Evolutionary conservation across 306 rosid species (phyloP).

Genomic region (Luffa acutangula): DNA sequence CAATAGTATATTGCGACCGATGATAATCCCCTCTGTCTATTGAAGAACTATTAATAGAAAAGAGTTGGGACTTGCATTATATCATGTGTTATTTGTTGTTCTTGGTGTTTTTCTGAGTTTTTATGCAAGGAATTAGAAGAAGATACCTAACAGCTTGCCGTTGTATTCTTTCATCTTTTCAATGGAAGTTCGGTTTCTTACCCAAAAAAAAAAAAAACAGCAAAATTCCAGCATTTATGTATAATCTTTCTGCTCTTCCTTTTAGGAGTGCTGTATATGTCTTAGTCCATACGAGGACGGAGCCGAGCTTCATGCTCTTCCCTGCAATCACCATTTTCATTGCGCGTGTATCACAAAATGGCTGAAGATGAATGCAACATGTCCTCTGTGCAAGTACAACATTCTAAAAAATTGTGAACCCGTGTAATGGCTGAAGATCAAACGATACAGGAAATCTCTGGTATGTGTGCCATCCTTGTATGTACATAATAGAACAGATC

Average conservation of each 20-base stretch:
- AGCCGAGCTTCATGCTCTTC: slow-evolving; percentile 78
- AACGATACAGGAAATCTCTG: neutral
- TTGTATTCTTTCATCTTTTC: too few relatives aligned
- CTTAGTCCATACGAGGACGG: slow-evolving; percentile 81
- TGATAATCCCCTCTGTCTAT: too few relatives aligned
- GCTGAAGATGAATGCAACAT: slow-evolving; percentile 96
- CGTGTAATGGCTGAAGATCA: slow-evolving; percentile 31
- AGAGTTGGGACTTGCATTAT: too few relatives aligned
- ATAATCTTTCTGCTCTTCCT: neutral
- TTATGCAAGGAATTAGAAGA: too few relatives aligned
- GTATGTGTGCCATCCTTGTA: neutral
- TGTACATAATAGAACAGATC: neutral
- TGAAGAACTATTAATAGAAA: too few relatives aligned
- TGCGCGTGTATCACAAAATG: slow-evolving; percentile 70
- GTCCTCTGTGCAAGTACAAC: slow-evolving; percentile 96
- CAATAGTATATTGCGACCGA: too few relatives aligned
- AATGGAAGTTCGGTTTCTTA: too few relatives aligned
- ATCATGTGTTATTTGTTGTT: too few relatives aligned
- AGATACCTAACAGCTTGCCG: too few relatives aligned
- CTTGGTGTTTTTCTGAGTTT: too few relatives aligned
- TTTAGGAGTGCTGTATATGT: slow-evolving; percentile 96
- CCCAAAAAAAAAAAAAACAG: too few relatives aligned
- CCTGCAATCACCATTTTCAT: slow-evolving; percentile 96
- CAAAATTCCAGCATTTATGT: neutral
- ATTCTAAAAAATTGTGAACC: slow-evolving; percentile 76